A percentile compares a stretch with the other conserved stretches of the same genome.
Evolutionary conservation across 164 flowering plant genomes (phyloP).

Genomic region (Tinospora cordifolia): DNA sequence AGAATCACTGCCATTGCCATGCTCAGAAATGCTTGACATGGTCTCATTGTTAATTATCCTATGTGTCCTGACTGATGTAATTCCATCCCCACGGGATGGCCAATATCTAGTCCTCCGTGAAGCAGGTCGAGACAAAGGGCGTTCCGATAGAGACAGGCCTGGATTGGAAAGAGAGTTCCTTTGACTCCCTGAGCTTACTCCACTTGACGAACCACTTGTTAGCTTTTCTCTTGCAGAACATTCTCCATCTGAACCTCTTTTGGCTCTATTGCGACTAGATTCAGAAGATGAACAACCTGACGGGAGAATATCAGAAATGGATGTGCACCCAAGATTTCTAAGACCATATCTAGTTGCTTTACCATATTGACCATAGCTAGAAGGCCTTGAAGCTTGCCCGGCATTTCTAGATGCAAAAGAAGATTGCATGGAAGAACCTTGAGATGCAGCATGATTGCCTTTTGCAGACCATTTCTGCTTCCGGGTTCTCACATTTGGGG

Average conservation of each 20-base stretch:
- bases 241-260: slow-evolving; percentile 31
- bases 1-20: slow-evolving; percentile 23
- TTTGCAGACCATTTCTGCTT: slow-evolving; percentile 28
- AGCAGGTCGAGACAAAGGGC: slow-evolving; percentile 18
- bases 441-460: slow-evolving; percentile 21
- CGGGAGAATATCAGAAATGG: slow-evolving; percentile 49
- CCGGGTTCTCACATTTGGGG: slow-evolving; percentile 28
- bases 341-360: slow-evolving; percentile 35
- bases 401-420: slow-evolving; percentile 31
- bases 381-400: slow-evolving; percentile 15
- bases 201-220: slow-evolving; percentile 26
- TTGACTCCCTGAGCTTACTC: slow-evolving; percentile 20
- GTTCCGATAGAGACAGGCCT: slow-evolving; percentile 32
- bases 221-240: slow-evolving; percentile 39
- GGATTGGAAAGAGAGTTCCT: slow-evolving; percentile 10
- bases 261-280: slow-evolving; percentile 29
- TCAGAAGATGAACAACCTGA: slow-evolving; percentile 39
- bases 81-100: slow-evolving; percentile 24
- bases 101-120: slow-evolving; percentile 38
- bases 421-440: slow-evolving; percentile 20
- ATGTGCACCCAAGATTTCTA: slow-evolving; percentile 47
- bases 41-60: slow-evolving; percentile 31
- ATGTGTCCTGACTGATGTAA: slow-evolving; percentile 45
- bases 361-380: slow-evolving; percentile 16
- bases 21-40: slow-evolving; percentile 33